Evolutionary conservation across 2,329 filamentous ascomycete species (phyloP), one percentile per base, ranked within the genome.

Genomic region (Graphilbum sp.): DNA sequence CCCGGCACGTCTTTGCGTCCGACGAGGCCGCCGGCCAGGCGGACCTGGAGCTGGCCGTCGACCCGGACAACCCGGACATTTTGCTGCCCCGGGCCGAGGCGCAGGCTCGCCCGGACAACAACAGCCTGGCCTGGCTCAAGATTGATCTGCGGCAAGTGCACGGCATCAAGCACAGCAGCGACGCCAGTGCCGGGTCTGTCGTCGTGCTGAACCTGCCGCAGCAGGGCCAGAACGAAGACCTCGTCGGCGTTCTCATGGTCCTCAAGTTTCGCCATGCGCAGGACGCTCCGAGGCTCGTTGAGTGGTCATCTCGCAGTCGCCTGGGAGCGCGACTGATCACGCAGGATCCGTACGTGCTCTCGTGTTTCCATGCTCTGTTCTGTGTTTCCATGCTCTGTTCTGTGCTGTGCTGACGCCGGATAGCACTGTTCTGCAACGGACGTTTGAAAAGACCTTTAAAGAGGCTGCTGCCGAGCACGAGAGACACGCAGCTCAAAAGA

Each of bases 101-200:
- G 11, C 5, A 25, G 23, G 15, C 16, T 0, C 34, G 29, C 2
- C 36, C 34, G 6, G 11, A 20, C 1, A n/a, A n/a, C 6, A 27
- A 27, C 12, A 25, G 27, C 2, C 23, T 32, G 20, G 12, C 13
- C 13, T 45, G 43, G 43, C 33, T 45, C 4, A 24, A 18, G 12
- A 12, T 35, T 2, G 35, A 37, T 10, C 25, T 45, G 34, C 5
- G 16, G 11, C 32, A 30, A 7, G 25, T 20, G 21, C 36, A 34
- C 17, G 12, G 9, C 7, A 18, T 42, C 23, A 17, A 19, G 15
- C 24, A 15, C n/a, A n/a, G n/a, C n/a, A n/a, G n/a, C 20, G 29
- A 36, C 21, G n/a, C 27, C 2, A 15, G 7, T 12, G 27, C 8
- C 11, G 13, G 13, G 10, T 24, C 30, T 0, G 21, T 46, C 8